Evolutionary conservation across 164 flowering plant genomes (phyloP).

Genomic region (Aristolochia contorta): DNA sequence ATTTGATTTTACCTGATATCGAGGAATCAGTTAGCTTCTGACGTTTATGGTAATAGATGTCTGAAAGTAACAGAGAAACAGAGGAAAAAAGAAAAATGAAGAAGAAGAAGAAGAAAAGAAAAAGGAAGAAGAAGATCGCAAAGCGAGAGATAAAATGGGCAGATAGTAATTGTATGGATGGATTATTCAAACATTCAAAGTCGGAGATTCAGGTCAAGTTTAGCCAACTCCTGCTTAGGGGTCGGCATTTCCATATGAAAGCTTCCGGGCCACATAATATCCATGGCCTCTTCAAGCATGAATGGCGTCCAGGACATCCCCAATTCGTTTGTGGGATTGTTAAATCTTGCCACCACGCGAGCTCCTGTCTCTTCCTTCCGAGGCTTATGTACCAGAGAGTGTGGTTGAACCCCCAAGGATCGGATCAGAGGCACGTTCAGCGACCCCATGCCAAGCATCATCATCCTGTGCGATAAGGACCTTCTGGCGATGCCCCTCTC

Average conservation of each 20-base stretch:
- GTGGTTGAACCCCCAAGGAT: constrained; percentile 58
- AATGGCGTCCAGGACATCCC: constrained; percentile 27
- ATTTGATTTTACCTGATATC: too few species aligned
- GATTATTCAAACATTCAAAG: constrained; percentile 26
- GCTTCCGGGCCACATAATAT: constrained; percentile 68
- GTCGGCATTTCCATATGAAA: constrained; percentile 32
- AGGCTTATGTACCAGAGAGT: constrained; percentile 52
- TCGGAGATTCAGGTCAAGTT: constrained; percentile 51
- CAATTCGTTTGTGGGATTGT: constrained; percentile 19
- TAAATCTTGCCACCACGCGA: constrained; percentile 26
- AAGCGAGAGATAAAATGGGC: too few species aligned
- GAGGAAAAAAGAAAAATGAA: too few species aligned
- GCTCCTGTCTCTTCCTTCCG: constrained; percentile 23
- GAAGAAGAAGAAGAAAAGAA: too few species aligned
- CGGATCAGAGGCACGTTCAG: constrained; percentile 15
- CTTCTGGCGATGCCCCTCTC: constrained; percentile 47
- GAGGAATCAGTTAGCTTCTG: too few species aligned
- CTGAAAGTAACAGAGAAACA: too few species aligned
- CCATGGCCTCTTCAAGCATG: constrained; percentile 26
- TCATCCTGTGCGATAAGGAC: constrained; percentile 28
- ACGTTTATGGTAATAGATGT: too few species aligned
- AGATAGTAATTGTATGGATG: background rate
- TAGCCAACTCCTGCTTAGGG: constrained; percentile 23
- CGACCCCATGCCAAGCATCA: constrained; percentile 17
- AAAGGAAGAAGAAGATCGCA: too few species aligned